Evolutionary conservation across 2,329 filamentous ascomycete genomes (phyloP).

Genomic region (Scytalidium sp.): DNA sequence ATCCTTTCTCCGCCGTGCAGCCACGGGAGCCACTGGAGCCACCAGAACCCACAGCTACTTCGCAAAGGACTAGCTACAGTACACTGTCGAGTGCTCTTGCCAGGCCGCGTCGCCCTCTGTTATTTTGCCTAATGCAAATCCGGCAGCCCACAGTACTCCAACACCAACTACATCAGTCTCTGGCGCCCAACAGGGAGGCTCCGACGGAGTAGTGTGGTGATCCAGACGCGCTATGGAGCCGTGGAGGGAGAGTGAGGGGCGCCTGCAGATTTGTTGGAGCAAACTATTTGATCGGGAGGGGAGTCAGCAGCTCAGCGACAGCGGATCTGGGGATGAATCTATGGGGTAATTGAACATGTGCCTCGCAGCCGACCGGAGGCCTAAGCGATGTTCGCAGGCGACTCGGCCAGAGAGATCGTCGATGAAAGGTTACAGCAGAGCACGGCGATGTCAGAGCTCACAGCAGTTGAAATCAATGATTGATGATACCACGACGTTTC

Average conservation of each 20-base stretch:
- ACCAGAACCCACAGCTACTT: not conserved
- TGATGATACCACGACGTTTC: no score
- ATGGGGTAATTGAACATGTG: not conserved
- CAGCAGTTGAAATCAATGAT: no score
- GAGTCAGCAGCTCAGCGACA: not conserved
- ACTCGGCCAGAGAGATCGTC: no score
- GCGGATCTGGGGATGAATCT: not conserved
- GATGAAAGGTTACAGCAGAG: no score
- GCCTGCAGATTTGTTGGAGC: not conserved
- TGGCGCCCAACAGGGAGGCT: not conserved
- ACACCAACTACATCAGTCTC: not conserved
- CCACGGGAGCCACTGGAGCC: not conserved
- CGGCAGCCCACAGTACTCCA: not conserved
- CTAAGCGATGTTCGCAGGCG: no score
- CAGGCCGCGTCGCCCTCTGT: not conserved
- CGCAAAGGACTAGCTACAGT: no score
- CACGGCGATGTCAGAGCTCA: no score
- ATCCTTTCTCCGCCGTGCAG: slow-evolving; percentile 6
- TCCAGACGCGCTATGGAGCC: not conserved
- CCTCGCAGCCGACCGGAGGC: no score
- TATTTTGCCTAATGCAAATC: not conserved
- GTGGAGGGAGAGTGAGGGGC: not conserved
- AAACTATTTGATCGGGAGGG: no score
- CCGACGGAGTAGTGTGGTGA: not conserved
- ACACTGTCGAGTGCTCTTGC: no score